These are phyloP conservation scores for Aspergillus saccharolyticus DNA, from an alignment of 495 filamentous ascomycete genomes.

Conservation along the genomic window DNA sequence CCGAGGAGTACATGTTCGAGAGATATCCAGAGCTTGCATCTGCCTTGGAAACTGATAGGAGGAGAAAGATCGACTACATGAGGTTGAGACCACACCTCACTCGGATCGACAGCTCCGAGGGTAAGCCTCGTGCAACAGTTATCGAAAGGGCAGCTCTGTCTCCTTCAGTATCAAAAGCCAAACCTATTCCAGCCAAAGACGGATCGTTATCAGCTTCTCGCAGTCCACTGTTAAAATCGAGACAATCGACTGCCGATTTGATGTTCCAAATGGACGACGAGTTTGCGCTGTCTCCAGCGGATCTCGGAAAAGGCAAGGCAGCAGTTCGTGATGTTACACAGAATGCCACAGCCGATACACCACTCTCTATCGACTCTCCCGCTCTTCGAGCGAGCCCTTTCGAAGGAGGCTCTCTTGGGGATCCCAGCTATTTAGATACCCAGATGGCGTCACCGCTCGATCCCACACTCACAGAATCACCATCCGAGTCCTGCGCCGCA, in stretches of 20 bases:
- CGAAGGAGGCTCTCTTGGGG: conserved; percentile 28
- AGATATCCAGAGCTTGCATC: conserved; percentile 62
- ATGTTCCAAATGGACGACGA: conserved; percentile 98
- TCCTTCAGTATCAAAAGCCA: conserved; percentile 49
- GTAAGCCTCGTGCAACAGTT: conserved; percentile 39
- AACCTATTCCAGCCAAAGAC: conserved; percentile 42
- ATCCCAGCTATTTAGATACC: conserved; percentile 29
- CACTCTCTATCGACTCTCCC: conserved; percentile 27
- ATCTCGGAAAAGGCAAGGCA: conserved; percentile 30
- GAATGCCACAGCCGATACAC: conserved; percentile 12
- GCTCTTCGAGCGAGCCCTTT: conserved; percentile 26
- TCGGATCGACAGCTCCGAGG: conserved; percentile 53
- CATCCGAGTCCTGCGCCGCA: conserved; percentile 25
- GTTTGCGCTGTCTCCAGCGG: conserved; percentile 25
- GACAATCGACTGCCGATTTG: conserved; percentile 63
- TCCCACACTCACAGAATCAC: conserved; percentile 22
- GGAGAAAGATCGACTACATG: conserved; percentile 54
- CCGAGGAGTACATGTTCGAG: conserved; percentile 64
- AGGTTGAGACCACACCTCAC: conserved; percentile 53
- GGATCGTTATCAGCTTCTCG: conserved; percentile 33
- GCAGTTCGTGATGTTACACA: conserved; percentile 21
- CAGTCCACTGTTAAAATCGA: conserved; percentile 60
- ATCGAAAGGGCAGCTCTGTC: conserved; percentile 49
- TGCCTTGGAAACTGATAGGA: conserved; percentile 47
- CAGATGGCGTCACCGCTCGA: conserved; percentile 31